These are phyloP conservation scores for slime mould (Dictyostelium discoideum) DNA, from an alignment of 78 protist genomes.

Conservation along the genomic window dicty_2.7 NC_007091.3:178501-179000, in stretches of 20 bases:
- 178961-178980: slow-evolving; percentile 23
- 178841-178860: slow-evolving; percentile 59
- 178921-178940: slow-evolving; percentile 28
- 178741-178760: background rate
- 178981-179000: slow-evolving; percentile 40
- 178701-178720: slow-evolving; percentile 38
- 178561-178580: slow-evolving; percentile 86
- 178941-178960: slow-evolving; percentile 31
- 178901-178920: slow-evolving; percentile 57
- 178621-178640: slow-evolving; percentile 87
- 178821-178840: slow-evolving; percentile 18
- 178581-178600: slow-evolving; percentile 87
- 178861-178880: slow-evolving; percentile 60
- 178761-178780: background rate
- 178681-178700: slow-evolving; percentile 52
- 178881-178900: slow-evolving; percentile 64
- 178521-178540: slow-evolving; percentile 92
- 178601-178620: slow-evolving; percentile 82
- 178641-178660: slow-evolving; percentile 91
- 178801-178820: background rate
- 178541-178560: slow-evolving; percentile 89
- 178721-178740: slow-evolving; percentile 17
- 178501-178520: slow-evolving; percentile 68
- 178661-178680: slow-evolving; percentile 76
- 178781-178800: background rate